These are phyloP conservation scores for Nicotiana benthamiana DNA, from an alignment of 257 asterid species.

Conservation along the genomic window DNA sequence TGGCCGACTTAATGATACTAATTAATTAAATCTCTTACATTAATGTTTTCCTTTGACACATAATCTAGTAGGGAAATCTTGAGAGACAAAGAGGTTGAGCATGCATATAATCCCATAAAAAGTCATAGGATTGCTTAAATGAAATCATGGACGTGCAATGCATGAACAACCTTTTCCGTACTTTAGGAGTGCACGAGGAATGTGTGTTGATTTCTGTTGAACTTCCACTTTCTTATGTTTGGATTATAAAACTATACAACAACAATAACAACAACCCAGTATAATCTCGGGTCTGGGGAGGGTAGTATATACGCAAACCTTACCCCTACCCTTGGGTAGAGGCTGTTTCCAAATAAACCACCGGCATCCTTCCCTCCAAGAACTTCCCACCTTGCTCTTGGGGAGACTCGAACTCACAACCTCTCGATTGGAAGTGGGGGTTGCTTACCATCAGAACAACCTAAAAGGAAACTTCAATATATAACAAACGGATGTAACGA, in stretches of 20 bases:
- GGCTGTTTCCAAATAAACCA: no score
- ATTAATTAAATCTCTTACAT: neutral
- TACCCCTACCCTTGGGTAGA: no score
- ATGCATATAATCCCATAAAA: neutral
- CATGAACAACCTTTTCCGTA: slow-evolving; percentile 39
- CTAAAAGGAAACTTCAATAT: neutral
- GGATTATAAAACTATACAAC: neutral
- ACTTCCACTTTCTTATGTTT: slow-evolving; percentile 5
- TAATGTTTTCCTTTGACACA: neutral
- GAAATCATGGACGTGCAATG: slow-evolving; percentile 30
- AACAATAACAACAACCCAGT: no score
- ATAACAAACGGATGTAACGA: slow-evolving; percentile 19
- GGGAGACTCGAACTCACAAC: no score
- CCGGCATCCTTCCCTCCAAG: no score
- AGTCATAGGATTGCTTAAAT: neutral
- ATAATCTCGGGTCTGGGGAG: no score
- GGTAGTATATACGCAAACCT: no score
- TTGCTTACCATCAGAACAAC: no score
- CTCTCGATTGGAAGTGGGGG: no score
- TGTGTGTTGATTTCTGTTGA: slow-evolving; percentile 28
- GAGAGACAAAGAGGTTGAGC: neutral
- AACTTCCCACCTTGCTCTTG: no score
- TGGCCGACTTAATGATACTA: neutral
- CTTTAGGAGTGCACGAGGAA: slow-evolving; percentile 36
- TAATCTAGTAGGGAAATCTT: neutral